Conservation (phyloP, 768 basidiomycete species). For the Gautieria morchelliformis region DNA sequence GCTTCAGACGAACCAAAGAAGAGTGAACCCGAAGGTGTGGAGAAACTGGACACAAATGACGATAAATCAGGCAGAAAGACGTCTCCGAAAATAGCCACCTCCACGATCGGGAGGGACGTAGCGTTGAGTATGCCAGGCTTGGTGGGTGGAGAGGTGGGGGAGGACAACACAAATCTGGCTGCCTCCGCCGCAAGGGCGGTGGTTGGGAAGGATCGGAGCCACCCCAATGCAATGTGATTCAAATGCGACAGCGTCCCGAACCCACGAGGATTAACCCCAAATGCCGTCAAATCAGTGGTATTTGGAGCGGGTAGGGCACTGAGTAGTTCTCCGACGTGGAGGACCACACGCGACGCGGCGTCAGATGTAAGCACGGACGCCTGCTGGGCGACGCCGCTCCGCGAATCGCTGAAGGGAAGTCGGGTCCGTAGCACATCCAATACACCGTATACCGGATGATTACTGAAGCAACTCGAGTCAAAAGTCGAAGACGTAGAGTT, state of each 20-base stretch:
- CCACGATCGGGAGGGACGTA: conserved; percentile 39
- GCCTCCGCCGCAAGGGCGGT: conserved; percentile 36
- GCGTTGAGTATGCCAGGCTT: conserved; percentile 30
- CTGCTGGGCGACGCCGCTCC: conserved; percentile 35
- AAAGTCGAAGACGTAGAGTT: conserved; percentile 27
- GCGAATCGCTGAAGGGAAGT: conserved; percentile 43
- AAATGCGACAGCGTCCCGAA: conserved; percentile 47
- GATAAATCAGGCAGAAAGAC: conserved; percentile 35
- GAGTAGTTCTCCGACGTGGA: conserved; percentile 43
- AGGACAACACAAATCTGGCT: conserved; percentile 38
- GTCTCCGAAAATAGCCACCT: conserved; percentile 57
- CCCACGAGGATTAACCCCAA: conserved; percentile 33
- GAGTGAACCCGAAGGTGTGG: conserved; percentile 36
- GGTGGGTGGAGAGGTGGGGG: conserved; percentile 31
- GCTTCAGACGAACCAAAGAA: conserved; percentile 54
- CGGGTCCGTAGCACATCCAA: conserved; percentile 49
- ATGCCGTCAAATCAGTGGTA: conserved; percentile 20
- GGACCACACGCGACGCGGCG: conserved; percentile 36
- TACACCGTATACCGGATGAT: conserved; percentile 54
- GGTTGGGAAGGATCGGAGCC: conserved; percentile 41
- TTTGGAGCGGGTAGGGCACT: conserved; percentile 35
- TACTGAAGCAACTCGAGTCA: conserved; percentile 41
- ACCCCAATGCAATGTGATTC: conserved; percentile 50
- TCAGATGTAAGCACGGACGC: conserved; percentile 38
- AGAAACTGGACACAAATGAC: conserved; percentile 41